Evolutionary conservation across 23 red algal genomes (phyloP).

Genomic region (Gracilaria gracilis): DNA sequence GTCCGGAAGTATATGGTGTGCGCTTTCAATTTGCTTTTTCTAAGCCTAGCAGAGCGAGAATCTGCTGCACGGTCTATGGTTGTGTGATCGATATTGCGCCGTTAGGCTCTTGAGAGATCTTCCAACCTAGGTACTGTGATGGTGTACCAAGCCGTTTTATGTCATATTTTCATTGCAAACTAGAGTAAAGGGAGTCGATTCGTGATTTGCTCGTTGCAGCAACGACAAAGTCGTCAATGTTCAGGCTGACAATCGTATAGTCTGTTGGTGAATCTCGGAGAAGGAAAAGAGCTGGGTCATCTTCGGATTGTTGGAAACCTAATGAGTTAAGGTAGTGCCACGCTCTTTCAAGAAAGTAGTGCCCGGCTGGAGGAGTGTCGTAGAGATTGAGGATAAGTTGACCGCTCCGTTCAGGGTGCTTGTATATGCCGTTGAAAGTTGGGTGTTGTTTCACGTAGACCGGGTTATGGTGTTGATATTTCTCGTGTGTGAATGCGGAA

Average conservation of each 20-base stretch:
- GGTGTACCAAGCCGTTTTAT: conserved; percentile 11
- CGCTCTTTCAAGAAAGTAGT: neutral
- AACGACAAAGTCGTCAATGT: neutral
- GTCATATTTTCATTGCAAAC: neutral
- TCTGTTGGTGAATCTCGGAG: neutral
- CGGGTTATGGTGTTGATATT: neutral
- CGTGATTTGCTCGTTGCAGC: neutral
- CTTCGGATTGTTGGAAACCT: neutral
- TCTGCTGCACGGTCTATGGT: neutral
- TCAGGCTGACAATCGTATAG: neutral
- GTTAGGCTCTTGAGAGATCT: neutral
- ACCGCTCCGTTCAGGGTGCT: neutral
- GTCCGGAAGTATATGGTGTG: neutral
- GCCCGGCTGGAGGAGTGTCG: conserved; percentile 15
- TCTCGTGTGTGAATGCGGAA: neutral
- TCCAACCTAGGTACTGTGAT: conserved; percentile 6
- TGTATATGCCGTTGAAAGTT: conserved; percentile 12
- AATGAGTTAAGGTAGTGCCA: neutral
- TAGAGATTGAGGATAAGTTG: conserved; percentile 6
- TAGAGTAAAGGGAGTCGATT: neutral
- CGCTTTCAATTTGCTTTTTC: neutral
- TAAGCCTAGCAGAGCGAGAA: neutral
- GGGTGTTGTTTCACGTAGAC: conserved; percentile 15
- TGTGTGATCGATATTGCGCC: neutral
- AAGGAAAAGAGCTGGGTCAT: neutral